A percentile compares a stretch with the other conserved stretches of the same genome.
Conservation (phyloP, 352 stramenopile genomes). For the Pythium monospermum region DNA sequence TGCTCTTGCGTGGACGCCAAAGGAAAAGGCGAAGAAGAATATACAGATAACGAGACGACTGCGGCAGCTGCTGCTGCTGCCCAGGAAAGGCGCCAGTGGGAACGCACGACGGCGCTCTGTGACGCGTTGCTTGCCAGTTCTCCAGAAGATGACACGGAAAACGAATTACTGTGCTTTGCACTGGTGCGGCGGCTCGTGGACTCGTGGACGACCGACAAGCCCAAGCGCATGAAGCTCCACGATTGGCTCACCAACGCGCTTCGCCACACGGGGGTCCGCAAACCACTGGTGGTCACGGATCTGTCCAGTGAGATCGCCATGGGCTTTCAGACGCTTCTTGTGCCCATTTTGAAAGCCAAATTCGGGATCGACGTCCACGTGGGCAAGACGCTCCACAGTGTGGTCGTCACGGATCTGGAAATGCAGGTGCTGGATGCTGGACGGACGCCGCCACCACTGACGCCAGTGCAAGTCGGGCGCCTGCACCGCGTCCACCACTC, state of each 20-base stretch:
- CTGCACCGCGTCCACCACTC: slow-evolving; percentile 53
- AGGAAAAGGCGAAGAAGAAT: not conserved
- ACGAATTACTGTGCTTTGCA: slow-evolving; percentile 54
- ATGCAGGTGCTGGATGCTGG: slow-evolving; percentile 32
- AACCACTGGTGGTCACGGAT: slow-evolving; percentile 52
- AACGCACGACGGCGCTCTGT: slow-evolving; percentile 36
- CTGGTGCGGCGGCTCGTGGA: slow-evolving; percentile 52
- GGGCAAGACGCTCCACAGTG: slow-evolving; percentile 49
- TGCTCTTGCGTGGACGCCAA: too few relatives aligned
- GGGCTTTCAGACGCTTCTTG: slow-evolving; percentile 54
- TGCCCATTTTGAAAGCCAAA: slow-evolving; percentile 49
- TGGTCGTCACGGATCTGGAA: slow-evolving; percentile 60
- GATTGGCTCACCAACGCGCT: slow-evolving; percentile 74
- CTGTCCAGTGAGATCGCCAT: slow-evolving; percentile 57
- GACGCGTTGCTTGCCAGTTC: slow-evolving; percentile 28
- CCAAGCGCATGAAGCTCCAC: slow-evolving; percentile 64
- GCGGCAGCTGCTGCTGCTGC: too few relatives aligned
- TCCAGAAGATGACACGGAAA: slow-evolving; percentile 36
- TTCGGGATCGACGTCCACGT: slow-evolving; percentile 57
- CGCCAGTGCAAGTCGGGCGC: slow-evolving; percentile 27
- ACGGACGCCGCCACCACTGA: slow-evolving; percentile 2
- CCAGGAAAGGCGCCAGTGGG: slow-evolving; percentile 23
- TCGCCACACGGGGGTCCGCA: slow-evolving; percentile 41
- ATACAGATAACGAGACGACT: not conserved
- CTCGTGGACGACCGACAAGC: slow-evolving; percentile 63